Base-by-base conservation (phyloP, 176 grass and related monocot genomes). In the Cymbopogon citratus region DNA sequence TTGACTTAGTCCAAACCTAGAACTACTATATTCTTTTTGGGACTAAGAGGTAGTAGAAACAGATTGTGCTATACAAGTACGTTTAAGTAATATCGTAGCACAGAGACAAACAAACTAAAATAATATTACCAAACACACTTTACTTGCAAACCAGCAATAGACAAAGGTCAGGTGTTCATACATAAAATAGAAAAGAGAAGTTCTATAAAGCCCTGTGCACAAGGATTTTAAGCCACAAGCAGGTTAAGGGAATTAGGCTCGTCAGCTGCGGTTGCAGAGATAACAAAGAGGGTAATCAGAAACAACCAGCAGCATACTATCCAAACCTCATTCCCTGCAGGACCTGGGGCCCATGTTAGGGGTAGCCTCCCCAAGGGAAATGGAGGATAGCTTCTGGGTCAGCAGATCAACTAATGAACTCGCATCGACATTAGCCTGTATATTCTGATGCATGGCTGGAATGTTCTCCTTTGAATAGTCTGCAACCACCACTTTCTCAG, bases 391-490 rank as follows among this genome's bases (percentile, higher is more conserved):
- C 59, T 85, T 89, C 39, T 73, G 73, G n/a, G 60, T 82, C 38
- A 86, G 23, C 27, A 78, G 45, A 1, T 86, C 46, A 27, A 81
- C 26, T 7, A 78, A 48, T 31, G 65, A 51, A 73, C 54, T 85
- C 0, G 19, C 14, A 27, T 41, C 56, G 10, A 39, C 65, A 64
- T 46, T 78, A 73, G 46, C 34, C 19, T 86, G 78, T 28, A 82
- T 40, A n/a, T 82, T 78, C 45, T 73, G 56, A n/a, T 85, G 66
- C 66, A 66, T 0, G 1, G n/a, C 66, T 1, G 83, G 83, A 60
- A 73, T 82, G 59, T 89, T 89, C 44, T 89, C 87, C 39, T 89
- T 89, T 13, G 45, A 18, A 19, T 46, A 66, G 39, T 85, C 78
- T 21, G 16, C 21, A 8, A 5, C 16, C 18, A 56, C 48, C 45